phyloP scores from a whole-genome alignment of 192 early-diverging fungal genomes.

The Geranomyces variabilis region DNA sequence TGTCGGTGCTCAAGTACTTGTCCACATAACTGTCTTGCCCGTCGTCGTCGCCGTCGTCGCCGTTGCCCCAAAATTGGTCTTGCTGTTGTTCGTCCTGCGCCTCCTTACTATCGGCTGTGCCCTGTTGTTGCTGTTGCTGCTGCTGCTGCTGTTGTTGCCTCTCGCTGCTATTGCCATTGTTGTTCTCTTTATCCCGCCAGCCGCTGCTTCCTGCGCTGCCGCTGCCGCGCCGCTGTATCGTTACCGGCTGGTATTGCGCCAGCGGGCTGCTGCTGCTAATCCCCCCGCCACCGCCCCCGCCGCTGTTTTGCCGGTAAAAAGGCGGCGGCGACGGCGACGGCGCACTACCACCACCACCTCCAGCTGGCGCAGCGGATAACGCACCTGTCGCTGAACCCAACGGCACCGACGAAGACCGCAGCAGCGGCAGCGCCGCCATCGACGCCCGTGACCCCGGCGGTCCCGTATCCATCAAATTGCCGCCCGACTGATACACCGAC shows the following conservation, averaged over 20 bases:
- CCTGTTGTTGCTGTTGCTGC: background rate
- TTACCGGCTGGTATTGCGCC: too few relatives aligned
- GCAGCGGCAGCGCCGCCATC: background rate
- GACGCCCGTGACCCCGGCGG: background rate
- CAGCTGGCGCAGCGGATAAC: too few relatives aligned
- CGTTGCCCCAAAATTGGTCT: slow-evolving; percentile 59
- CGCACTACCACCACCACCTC: too few relatives aligned
- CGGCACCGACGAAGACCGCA: too few relatives aligned
- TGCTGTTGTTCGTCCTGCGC: too few relatives aligned
- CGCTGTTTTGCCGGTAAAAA: too few relatives aligned
- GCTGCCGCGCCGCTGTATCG: too few relatives aligned
- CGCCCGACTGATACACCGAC: background rate
- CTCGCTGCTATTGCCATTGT: slow-evolving; percentile 58
- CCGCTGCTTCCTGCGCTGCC: background rate
- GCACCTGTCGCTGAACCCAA: too few relatives aligned
- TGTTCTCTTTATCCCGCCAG: slow-evolving; percentile 30
- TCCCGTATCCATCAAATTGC: background rate
- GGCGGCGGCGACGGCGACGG: too few relatives aligned
- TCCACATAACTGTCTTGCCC: slow-evolving; percentile 3
- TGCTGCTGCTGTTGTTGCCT: background rate
- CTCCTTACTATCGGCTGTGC: too few relatives aligned
- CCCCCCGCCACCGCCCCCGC: too few relatives aligned
- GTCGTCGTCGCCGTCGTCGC: slow-evolving; percentile 67
- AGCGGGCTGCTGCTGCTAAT: too few relatives aligned
- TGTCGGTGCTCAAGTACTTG: slow-evolving; percentile 8